These are phyloP conservation scores for Claviceps digitariae DNA, from an alignment of 2,329 filamentous ascomycete genomes.

Conservation along the genomic window DNA sequence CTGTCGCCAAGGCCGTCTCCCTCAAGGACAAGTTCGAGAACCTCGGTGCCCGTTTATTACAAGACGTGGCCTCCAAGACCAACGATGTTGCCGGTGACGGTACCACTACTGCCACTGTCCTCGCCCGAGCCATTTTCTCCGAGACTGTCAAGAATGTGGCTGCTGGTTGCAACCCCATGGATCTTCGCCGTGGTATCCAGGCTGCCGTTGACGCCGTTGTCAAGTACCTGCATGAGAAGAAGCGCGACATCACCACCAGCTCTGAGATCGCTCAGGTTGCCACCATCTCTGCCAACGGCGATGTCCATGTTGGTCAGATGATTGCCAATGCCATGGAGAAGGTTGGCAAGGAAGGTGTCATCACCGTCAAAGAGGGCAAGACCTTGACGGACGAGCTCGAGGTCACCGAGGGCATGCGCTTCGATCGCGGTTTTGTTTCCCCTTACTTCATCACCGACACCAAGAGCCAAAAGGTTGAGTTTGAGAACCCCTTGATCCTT, in stretches of 20 bases:
- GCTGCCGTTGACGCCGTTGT: slow-evolving; percentile 91
- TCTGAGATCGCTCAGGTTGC: slow-evolving; percentile 96
- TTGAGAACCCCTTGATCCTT: slow-evolving; percentile 97
- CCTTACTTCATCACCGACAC: slow-evolving; percentile 99
- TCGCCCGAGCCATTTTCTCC: slow-evolving; percentile 96
- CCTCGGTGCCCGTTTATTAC: slow-evolving; percentile 87
- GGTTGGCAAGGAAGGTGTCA: slow-evolving; percentile 99
- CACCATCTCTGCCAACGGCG: slow-evolving; percentile 95
- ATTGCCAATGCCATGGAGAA: slow-evolving; percentile 99
- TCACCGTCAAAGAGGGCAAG: slow-evolving; percentile 99
- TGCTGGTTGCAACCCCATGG: slow-evolving; percentile 99
- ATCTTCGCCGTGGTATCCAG: slow-evolving; percentile 92
- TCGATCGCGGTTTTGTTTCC: slow-evolving; percentile 96
- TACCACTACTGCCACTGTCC: slow-evolving; percentile 94
- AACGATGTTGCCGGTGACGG: slow-evolving; percentile 98
- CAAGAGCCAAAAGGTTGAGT: slow-evolving; percentile 98
- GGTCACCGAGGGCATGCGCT: slow-evolving; percentile 99
- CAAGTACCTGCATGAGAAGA: slow-evolving; percentile 87
- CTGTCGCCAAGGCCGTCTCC: slow-evolving; percentile 75
- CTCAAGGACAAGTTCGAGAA: slow-evolving; percentile 99
- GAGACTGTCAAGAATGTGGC: slow-evolving; percentile 99
- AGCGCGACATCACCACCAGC: slow-evolving; percentile 94
- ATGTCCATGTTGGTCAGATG: slow-evolving; percentile 85
- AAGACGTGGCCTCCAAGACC: slow-evolving; percentile 98
- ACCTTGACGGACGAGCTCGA: slow-evolving; percentile 95